These are phyloP conservation scores for Salix purpurea DNA, from an alignment of 345 rosid species.

Conservation along the genomic window DNA sequence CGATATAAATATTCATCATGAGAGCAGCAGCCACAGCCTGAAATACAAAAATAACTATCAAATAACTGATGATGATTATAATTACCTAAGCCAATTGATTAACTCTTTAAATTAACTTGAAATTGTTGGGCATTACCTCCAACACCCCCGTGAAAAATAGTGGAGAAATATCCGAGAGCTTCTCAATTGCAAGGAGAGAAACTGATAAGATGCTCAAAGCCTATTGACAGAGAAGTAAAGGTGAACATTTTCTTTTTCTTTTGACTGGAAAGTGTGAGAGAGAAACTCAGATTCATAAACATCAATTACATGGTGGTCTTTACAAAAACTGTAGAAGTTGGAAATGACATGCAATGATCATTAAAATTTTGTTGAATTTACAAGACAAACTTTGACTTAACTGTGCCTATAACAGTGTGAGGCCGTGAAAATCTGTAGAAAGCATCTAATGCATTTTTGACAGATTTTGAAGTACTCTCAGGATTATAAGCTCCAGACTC, in stretches of 20 bases:
- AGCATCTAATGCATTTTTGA: constrained; percentile 51
- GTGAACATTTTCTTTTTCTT: constrained; percentile 2
- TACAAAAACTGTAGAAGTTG: not conserved
- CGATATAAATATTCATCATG: constrained; percentile 90
- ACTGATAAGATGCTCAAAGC: constrained; percentile 87
- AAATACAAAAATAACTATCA: constrained; percentile 12
- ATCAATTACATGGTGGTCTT: not conserved
- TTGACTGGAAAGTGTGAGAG: not conserved
- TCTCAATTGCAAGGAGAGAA: constrained; percentile 82
- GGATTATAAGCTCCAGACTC: constrained; percentile 46
- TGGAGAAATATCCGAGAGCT: constrained; percentile 70
- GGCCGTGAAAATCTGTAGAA: constrained; percentile 94
- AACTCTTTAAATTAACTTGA: not conserved
- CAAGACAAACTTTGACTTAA: constrained; percentile 43
- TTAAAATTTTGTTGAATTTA: not conserved
- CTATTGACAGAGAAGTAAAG: constrained; percentile 32
- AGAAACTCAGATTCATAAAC: not conserved
- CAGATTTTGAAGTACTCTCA: constrained; percentile 28
- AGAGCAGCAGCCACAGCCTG: constrained; percentile 93
- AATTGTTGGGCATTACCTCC: constrained; percentile 47
- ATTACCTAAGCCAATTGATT: not conserved
- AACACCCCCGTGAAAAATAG: constrained; percentile 61
- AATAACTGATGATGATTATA: not conserved
- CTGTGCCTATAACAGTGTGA: constrained; percentile 92
- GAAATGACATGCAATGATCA: not conserved